Conservation (phyloP, 2,329 filamentous ascomycete species). For the Alternaria gaisen region DNA sequence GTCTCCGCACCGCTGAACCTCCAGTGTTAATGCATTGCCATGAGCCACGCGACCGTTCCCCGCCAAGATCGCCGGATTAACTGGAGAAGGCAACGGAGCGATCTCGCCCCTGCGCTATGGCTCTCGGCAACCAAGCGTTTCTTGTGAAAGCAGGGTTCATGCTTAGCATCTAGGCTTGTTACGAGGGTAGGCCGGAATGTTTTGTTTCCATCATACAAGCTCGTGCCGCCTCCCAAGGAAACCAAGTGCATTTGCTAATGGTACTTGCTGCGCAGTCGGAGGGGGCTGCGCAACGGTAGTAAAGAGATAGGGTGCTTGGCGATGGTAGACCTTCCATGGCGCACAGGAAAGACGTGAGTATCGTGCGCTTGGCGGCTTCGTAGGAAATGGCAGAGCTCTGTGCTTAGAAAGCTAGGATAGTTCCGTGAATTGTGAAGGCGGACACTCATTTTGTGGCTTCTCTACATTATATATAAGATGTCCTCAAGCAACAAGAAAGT, state of each 20-base stretch:
- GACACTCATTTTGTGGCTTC: neutral
- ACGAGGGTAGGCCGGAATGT: neutral
- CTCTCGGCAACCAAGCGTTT: neutral
- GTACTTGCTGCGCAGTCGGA: neutral
- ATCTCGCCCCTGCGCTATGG: conserved; percentile 7
- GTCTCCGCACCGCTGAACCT: neutral
- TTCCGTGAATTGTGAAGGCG: neutral
- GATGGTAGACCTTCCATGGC: neutral
- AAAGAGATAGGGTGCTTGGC: neutral
- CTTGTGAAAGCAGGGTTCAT: neutral
- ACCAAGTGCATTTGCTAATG: conserved; percentile 1
- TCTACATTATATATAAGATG: neutral
- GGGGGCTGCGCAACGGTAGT: conserved; percentile 3
- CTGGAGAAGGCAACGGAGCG: neutral
- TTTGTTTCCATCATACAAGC: neutral
- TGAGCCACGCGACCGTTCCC: neutral
- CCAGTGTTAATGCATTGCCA: neutral
- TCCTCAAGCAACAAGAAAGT: neutral
- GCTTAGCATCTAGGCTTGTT: neutral
- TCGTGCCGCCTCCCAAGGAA: conserved; percentile 2
- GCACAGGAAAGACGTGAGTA: neutral
- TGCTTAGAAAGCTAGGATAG: neutral
- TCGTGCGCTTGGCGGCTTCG: neutral
- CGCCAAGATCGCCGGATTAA: conserved; percentile 2
- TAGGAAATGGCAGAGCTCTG: neutral